Conservation (phyloP, 2,329 filamentous ascomycete species). For the Microdochium nivale region DNA sequence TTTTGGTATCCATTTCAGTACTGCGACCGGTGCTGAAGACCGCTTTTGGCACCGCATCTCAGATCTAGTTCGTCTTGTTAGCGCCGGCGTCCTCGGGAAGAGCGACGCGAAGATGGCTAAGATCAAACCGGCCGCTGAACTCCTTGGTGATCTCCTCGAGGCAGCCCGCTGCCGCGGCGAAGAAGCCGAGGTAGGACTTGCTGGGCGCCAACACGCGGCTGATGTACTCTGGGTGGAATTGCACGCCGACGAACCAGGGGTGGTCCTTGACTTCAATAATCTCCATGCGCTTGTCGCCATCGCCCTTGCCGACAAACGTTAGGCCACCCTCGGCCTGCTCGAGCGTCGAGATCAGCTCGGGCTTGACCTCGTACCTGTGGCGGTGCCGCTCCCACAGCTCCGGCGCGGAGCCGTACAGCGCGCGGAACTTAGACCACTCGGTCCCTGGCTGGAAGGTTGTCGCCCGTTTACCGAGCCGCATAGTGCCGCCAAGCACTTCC, state of each 20-base stretch:
- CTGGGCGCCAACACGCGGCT: slow-evolving; percentile 66
- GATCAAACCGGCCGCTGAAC: slow-evolving; percentile 3
- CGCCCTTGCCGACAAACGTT: slow-evolving; percentile 71
- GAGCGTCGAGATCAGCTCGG: slow-evolving; percentile 61
- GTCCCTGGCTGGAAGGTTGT: slow-evolving; percentile 67
- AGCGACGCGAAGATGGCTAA: slow-evolving; percentile 1
- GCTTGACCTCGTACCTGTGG: slow-evolving; percentile 88
- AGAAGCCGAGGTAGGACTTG: slow-evolving; percentile 73
- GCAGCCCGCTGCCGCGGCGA: slow-evolving; percentile 67
- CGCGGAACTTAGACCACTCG: slow-evolving; percentile 71
- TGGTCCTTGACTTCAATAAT: slow-evolving; percentile 76
- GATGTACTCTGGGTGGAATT: slow-evolving; percentile 84
- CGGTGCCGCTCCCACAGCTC: slow-evolving; percentile 68
- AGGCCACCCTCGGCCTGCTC: slow-evolving; percentile 53
- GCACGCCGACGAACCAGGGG: slow-evolving; percentile 74
- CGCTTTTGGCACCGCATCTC: too few species aligned
- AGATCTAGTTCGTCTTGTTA: background rate
- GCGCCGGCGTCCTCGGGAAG: background rate
- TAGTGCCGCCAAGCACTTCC: slow-evolving; percentile 73
- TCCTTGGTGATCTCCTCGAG: slow-evolving; percentile 32
- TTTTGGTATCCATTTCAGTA: background rate
- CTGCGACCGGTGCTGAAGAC: too few species aligned
- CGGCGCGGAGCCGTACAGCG: slow-evolving; percentile 56
- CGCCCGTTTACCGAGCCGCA: slow-evolving; percentile 71
- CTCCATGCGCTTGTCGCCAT: slow-evolving; percentile 72